Evolutionary conservation across 192 early-diverging fungal genomes (phyloP).

Genomic region (Linnemannia hyalina): DNA sequence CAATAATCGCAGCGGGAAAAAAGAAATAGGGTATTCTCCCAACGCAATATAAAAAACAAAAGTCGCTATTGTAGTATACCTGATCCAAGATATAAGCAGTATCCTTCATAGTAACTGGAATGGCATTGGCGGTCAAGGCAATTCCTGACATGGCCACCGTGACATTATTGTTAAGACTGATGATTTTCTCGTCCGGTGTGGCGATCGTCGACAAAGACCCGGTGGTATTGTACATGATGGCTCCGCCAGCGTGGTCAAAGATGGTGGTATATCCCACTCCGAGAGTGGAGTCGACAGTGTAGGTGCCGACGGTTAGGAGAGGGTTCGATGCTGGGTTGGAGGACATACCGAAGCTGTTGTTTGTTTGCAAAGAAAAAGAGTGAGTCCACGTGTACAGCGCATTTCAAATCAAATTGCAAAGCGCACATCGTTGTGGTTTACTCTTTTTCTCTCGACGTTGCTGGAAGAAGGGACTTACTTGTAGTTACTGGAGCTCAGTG

Average conservation of each 20-base stretch:
- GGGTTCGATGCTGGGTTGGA: slow-evolving; percentile 7
- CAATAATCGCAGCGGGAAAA: too few species aligned
- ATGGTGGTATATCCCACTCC: slow-evolving; percentile 22
- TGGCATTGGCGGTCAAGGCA: slow-evolving; percentile 20
- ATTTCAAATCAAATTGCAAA: neutral
- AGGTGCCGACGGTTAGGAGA: slow-evolving; percentile 33
- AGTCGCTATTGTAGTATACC: neutral
- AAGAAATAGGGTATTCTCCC: too few species aligned
- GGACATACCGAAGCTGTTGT: slow-evolving; percentile 12
- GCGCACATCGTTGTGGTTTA: too few species aligned
- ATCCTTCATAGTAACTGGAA: slow-evolving; percentile 24
- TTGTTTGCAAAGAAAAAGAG: neutral
- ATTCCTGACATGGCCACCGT: slow-evolving; percentile 24
- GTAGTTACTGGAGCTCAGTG: neutral
- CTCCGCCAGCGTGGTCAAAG: slow-evolving; percentile 22
- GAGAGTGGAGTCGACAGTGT: slow-evolving; percentile 12
- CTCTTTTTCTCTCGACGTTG: neutral
- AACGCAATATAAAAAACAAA: too few species aligned
- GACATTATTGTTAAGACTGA: slow-evolving; percentile 8
- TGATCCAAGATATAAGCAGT: slow-evolving; percentile 39
- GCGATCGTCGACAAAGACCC: neutral
- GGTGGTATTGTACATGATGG: slow-evolving; percentile 18
- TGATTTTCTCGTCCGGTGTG: neutral
- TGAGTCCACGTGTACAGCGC: neutral
- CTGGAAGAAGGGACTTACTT: neutral